Evolutionary conservation across 2,329 filamentous ascomycete species (phyloP).

Genomic region (Aspergillus sp.): DNA sequence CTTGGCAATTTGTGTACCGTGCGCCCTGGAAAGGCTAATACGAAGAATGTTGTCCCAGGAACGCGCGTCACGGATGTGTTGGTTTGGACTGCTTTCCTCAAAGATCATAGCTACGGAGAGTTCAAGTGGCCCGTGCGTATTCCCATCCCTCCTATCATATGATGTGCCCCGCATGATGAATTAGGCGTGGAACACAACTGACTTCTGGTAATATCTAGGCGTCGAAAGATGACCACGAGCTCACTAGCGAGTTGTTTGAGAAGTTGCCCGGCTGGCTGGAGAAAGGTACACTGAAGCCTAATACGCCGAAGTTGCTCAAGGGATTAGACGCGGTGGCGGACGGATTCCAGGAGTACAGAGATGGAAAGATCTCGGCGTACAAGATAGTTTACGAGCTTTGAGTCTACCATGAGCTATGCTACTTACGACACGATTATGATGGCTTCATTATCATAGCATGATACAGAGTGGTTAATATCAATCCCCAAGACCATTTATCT

Average conservation of each 20-base stretch:
- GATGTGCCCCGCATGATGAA: not conserved
- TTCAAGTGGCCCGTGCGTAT: slow-evolving; percentile 42
- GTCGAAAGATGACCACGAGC: slow-evolving; percentile 39
- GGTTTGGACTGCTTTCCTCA: slow-evolving; percentile 48
- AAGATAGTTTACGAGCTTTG: slow-evolving; percentile 42
- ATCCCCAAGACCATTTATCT: too few species aligned
- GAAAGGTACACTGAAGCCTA: slow-evolving; percentile 39
- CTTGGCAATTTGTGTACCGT: slow-evolving; percentile 44
- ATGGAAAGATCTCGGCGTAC: slow-evolving; percentile 42
- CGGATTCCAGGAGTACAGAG: slow-evolving; percentile 43
- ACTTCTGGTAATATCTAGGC: slow-evolving; percentile 24
- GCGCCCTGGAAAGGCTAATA: slow-evolving; percentile 44
- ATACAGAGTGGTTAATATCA: too few species aligned
- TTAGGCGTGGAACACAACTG: too few species aligned
- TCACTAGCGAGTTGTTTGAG: slow-evolving; percentile 41
- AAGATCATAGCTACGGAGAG: slow-evolving; percentile 40
- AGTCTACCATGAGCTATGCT: not conserved
- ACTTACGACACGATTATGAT: not conserved
- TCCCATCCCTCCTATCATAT: not conserved
- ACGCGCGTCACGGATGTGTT: slow-evolving; percentile 45
- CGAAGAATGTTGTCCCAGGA: slow-evolving; percentile 35
- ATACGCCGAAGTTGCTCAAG: slow-evolving; percentile 29
- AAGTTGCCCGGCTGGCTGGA: slow-evolving; percentile 39
- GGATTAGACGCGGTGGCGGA: slow-evolving; percentile 36
- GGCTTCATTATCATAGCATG: too few species aligned